Evolutionary conservation across 139 green algal species (phyloP).

Genomic region (Micromonas commoda): DNA sequence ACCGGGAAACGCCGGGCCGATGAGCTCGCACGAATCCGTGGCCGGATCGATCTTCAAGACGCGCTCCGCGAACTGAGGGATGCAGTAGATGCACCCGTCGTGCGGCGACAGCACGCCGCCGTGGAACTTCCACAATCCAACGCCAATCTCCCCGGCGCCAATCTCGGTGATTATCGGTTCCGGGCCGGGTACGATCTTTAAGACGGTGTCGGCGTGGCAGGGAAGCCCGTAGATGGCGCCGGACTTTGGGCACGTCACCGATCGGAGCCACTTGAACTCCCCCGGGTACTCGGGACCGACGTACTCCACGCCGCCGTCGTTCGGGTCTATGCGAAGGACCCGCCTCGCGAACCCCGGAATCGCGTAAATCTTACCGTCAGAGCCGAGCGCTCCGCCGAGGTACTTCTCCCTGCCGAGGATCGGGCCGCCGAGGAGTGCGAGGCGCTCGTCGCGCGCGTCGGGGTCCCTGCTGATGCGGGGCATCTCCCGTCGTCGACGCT

Average conservation of each 20-base stretch:
- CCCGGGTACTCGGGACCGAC: constrained; percentile 18
- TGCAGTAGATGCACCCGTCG: constrained; percentile 17
- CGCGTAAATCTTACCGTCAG: constrained; percentile 15
- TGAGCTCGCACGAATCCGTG: constrained; percentile 15
- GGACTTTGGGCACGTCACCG: neutral
- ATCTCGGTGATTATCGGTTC: neutral
- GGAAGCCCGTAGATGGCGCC: constrained; percentile 26
- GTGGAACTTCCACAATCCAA: constrained; percentile 16
- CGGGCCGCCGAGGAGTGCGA: neutral
- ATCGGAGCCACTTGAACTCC: constrained; percentile 14
- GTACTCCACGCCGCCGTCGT: neutral
- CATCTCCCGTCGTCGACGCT: too few relatives aligned
- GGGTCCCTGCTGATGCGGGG: neutral
- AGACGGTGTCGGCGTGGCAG: constrained; percentile 8
- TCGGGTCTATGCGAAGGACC: constrained; percentile 18
- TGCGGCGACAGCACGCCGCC: neutral
- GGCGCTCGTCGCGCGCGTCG: neutral
- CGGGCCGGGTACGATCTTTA: constrained; percentile 8
- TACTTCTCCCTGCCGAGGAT: constrained; percentile 19
- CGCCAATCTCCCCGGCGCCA: neutral
- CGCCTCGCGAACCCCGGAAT: constrained; percentile 14
- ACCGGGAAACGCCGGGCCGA: constrained; percentile 3
- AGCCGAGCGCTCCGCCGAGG: constrained; percentile 9
- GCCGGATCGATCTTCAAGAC: constrained; percentile 26
- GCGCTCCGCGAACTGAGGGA: constrained; percentile 6